Conservation (phyloP, 441 rosid genomes). For the Eruca vesicaria region DNA sequence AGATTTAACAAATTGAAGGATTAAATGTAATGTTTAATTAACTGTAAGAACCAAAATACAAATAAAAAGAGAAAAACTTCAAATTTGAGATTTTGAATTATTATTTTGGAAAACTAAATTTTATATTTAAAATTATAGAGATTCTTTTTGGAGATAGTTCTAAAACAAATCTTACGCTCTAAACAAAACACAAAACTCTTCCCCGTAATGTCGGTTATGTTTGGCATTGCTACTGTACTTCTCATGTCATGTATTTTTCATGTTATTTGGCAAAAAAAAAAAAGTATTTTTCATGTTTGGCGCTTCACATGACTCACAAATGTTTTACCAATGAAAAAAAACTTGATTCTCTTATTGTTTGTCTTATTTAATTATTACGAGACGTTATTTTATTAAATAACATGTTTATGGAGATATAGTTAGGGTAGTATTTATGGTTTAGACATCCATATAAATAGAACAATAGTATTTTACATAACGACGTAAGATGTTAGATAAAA, state of each 20-base stretch:
- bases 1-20: too few relatives aligned
- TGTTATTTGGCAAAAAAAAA: too few relatives aligned
- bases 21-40: too few relatives aligned
- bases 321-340: neutral
- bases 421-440: neutral
- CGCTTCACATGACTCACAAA: neutral
- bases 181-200: neutral
- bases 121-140: too few relatives aligned
- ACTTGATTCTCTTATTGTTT: neutral
- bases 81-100: too few relatives aligned
- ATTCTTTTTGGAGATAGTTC: too few relatives aligned
- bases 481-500: neutral
- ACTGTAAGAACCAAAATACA: too few relatives aligned
- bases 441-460: too few relatives aligned
- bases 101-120: too few relatives aligned
- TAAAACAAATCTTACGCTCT: neutral
- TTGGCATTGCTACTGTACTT: neutral
- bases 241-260: neutral
- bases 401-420: neutral
- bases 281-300: constrained; percentile 8
- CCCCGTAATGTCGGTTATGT: neutral
- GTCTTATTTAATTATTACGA: neutral
- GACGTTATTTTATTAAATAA: neutral
- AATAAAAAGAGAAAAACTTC: too few relatives aligned
- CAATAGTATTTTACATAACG: neutral